These are phyloP conservation scores for Phyllosticta paracitricarpa DNA, from an alignment of 2,329 filamentous ascomycete genomes.

Conservation along the genomic window DNA sequence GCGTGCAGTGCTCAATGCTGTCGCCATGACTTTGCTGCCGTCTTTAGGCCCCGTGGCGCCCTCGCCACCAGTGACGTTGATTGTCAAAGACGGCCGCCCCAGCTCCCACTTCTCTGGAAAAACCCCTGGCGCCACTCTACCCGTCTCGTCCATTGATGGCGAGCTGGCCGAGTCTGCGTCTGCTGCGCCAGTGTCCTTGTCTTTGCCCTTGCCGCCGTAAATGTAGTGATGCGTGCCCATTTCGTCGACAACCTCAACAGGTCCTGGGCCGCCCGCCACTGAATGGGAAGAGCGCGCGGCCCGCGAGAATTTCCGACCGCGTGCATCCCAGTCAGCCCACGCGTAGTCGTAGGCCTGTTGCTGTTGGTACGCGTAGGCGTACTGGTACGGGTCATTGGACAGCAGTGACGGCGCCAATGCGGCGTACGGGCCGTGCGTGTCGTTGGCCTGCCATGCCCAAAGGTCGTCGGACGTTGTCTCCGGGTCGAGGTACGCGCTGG, in stretches of 20 bases:
- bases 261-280: background rate
- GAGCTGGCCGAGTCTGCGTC: background rate
- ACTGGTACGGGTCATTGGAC: background rate
- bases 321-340: background rate
- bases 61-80: background rate
- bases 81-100: background rate
- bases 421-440: background rate
- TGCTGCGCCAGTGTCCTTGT: background rate
- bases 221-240: background rate
- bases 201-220: background rate
- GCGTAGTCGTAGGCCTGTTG: background rate
- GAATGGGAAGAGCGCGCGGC: background rate
- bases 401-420: background rate
- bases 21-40: background rate
- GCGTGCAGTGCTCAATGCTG: background rate
- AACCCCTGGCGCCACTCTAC: background rate
- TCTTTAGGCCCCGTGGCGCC: too few relatives aligned
- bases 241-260: background rate
- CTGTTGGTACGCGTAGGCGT: background rate
- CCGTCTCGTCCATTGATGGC: background rate
- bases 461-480: constrained; percentile 7
- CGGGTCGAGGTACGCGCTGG: background rate
- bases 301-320: background rate
- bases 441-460: background rate
- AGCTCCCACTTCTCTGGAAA: background rate